Evolutionary conservation across 345 rosid genomes (phyloP).

Genomic region (Eucalyptus sp.): DNA sequence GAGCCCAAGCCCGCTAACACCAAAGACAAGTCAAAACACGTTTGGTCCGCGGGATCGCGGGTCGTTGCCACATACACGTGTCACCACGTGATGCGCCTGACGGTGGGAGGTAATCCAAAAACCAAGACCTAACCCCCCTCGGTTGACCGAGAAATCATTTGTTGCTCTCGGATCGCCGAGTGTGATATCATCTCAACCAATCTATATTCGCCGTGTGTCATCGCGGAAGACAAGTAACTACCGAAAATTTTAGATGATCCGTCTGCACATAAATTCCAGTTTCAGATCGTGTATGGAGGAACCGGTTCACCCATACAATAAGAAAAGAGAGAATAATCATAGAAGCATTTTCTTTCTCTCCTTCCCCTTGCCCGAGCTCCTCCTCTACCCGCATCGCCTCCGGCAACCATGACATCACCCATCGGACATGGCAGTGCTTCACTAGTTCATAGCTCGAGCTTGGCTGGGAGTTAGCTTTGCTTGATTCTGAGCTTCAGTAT

Average conservation of each 20-base stretch:
- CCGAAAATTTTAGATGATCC: neutral
- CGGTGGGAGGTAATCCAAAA: neutral
- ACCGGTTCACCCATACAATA: neutral
- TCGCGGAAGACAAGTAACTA: neutral
- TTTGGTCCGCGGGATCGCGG: neutral
- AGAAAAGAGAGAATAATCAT: neutral
- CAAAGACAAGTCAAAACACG: neutral
- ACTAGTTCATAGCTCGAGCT: neutral
- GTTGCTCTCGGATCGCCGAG: neutral
- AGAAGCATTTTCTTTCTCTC: neutral
- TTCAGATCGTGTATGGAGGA: neutral
- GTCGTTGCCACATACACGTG: neutral
- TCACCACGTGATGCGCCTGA: neutral
- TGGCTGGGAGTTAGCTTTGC: neutral
- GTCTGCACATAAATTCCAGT: neutral
- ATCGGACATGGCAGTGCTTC: neutral
- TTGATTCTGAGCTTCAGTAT: neutral
- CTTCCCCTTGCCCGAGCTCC: neutral
- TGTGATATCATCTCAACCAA: neutral
- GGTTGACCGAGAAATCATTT: neutral
- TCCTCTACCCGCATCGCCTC: neutral
- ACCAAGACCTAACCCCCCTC: neutral
- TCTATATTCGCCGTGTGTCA: neutral
- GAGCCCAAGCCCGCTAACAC: neutral
- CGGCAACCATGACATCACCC: neutral